A percentile compares a stretch with the other conserved stretches of the same genome.
Evolutionary conservation across 2,329 filamentous ascomycete genomes (phyloP).

Genomic region (Nigrograna mackinnonii): DNA sequence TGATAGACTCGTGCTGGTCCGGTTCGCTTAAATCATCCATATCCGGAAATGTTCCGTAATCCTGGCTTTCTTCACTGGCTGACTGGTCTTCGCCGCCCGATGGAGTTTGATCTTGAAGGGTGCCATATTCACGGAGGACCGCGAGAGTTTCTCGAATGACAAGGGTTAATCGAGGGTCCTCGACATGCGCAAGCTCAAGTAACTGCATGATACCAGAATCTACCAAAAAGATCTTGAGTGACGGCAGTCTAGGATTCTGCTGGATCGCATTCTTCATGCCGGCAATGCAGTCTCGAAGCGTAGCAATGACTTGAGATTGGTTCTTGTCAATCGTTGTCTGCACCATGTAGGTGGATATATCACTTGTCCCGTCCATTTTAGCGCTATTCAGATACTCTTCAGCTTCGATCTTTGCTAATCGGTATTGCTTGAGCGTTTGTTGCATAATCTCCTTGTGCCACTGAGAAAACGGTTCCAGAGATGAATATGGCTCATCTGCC

Average conservation of each 20-base stretch:
- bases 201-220: conserved; percentile 50
- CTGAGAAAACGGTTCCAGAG: conserved; percentile 52
- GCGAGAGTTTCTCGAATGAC: conserved; percentile 55
- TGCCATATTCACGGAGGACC: conserved; percentile 49
- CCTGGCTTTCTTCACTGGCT: conserved; percentile 63
- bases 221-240: conserved; percentile 48
- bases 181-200: conserved; percentile 57
- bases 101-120: conserved; percentile 10
- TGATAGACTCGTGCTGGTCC: conserved; percentile 20
- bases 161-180: conserved; percentile 45
- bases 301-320: conserved; percentile 59
- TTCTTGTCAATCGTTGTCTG: conserved; percentile 59
- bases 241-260: conserved; percentile 43
- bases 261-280: conserved; percentile 55
- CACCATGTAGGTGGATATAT: conserved; percentile 52
- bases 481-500: conserved; percentile 49
- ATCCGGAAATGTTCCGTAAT: conserved; percentile 63
- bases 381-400: conserved; percentile 54
- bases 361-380: conserved; percentile 35
- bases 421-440: conserved; percentile 59
- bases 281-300: conserved; percentile 56
- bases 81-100: conserved; percentile 16
- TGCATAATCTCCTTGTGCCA: conserved; percentile 60
- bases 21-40: conserved; percentile 51
- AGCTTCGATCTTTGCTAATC: conserved; percentile 59